Evolutionary conservation across 305 asterid species (phyloP), one percentile per base, ranked within the genome.

Genomic region (Rubia balearica): DNA sequence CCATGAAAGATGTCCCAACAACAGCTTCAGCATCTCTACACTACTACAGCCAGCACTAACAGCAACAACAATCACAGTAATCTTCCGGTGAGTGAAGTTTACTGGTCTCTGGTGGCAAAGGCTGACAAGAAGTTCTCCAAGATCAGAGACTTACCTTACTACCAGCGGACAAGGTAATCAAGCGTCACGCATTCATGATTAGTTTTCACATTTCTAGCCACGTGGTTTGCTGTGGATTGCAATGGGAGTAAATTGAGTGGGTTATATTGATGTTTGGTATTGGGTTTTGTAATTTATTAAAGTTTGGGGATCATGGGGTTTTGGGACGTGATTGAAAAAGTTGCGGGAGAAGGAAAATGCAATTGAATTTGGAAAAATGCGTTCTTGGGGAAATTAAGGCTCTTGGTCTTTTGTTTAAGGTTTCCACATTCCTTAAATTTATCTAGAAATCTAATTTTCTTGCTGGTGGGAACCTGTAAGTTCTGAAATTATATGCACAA

Each of bases 121-220:
- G 98, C 97, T 73, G 97, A 93, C 81, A 93, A 89, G 87, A 93
- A 93, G 73, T 90, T 93, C 83, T 89, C 97, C 24, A 89, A 93
- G 90, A 93, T 93, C 82, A 89, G 97, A 19, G 97, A 93, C 83
- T 86, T 90, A 80, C 96, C 96, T 10, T 90, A 86, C 77, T 89
- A 93, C 77, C 96, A 90, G 75, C 92, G 96, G 69, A 88, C 89
- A 76, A 82, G 96, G 98, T 92, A 49, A 69, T 3, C 10, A 42
- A 19, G 19, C 16, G 6, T 3, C 22, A 14, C 40, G 9, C 13
- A 46, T 61, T 49, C 19, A n/a, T 49, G 59, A 41, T 33, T 30
- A 24, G 22, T 30, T 46, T 38, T 67, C 51, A 10, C 56, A 42
- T n/a, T 66, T 27, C 48, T 73, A 41, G 10, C n/a, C 11, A 55